Base-by-base conservation (phyloP, 1,139 yeast genomes). In the Scheffersomyces segobiensis region DNA sequence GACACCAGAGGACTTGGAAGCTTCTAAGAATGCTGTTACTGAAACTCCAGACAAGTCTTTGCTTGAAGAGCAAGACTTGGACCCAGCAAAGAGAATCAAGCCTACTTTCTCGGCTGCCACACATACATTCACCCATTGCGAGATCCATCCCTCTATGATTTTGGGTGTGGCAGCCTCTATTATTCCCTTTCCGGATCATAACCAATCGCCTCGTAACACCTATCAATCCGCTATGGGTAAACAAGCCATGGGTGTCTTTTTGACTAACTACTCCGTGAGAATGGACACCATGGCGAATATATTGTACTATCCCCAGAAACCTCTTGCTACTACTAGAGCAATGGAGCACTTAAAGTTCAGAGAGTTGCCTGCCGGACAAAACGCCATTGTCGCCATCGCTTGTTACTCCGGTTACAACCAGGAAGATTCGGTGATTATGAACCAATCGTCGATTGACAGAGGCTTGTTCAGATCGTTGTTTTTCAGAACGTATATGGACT, bases 341-440 rank as follows among this genome's bases (percentile, higher is more conserved):
- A 95, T 95, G 99, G 99, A 96, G 76, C 92, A 89, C 73, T 84
- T 95, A 79, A 95, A 95, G 76, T 95, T 95, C 81, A 86, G 99
- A 81, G 99, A 96, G 76, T 83, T 95, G 65, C 99, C 99, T 54
- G 99, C 99, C 57, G 99, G 99, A 60, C 99, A 95, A 80, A 95
- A 95, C 72, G 99, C 99, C 49, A 88, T 95, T 75, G 99, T 95
- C 54, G 99, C 99, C 49, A 95, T 95, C 83, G 86, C 97, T 51
- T 96, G 99, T 85, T 95, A 95, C 78, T 91, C 97, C 52, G 99
- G 99, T 72, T 95, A 95, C 78, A 95, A 95, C 77, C 99, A 95
- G 84, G 99, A 95, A 89, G 99, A 95, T 89, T 96, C 99, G 53
- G 93, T 95, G 96, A 95, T 95, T 81, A 95, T 95, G 99, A 95